These are phyloP conservation scores for Acacia crassicarpa DNA, from an alignment of 306 rosid genomes.

Conservation along the genomic window DNA sequence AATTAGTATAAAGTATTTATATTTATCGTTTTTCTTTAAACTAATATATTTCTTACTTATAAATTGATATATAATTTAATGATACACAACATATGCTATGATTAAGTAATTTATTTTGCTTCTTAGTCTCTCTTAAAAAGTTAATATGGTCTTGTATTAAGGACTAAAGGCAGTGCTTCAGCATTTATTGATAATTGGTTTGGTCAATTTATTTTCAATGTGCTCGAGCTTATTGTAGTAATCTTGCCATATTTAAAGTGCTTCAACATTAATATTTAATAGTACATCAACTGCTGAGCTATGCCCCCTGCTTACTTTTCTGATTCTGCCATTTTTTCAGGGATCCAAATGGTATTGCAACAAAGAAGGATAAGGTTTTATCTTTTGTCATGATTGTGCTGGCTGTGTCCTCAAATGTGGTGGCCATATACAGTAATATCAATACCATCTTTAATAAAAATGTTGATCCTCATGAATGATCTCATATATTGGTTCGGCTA, in stretches of 20 bases:
- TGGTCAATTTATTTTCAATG: neutral
- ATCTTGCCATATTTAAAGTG: neutral
- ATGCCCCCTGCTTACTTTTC: neutral
- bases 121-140: too few species aligned
- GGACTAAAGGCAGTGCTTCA: neutral
- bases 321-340: slow-evolving; percentile 40
- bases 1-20: too few species aligned
- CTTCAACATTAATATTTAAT: neutral
- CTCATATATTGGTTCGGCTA: neutral
- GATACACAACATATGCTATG: too few species aligned
- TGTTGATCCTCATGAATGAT: slow-evolving; percentile 28
- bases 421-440: slow-evolving; percentile 61
- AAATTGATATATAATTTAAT: too few species aligned
- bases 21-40: too few species aligned
- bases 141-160: too few species aligned
- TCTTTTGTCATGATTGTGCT: slow-evolving; percentile 69
- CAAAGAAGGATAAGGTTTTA: slow-evolving; percentile 72
- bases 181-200: neutral
- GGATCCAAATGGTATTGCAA: slow-evolving; percentile 69
- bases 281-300: neutral
- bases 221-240: too few species aligned
- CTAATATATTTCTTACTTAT: too few species aligned
- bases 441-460: slow-evolving; percentile 35
- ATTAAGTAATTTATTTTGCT: too few species aligned
- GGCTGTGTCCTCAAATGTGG: slow-evolving; percentile 62